phyloP scores from a whole-genome alignment of 2,329 filamentous ascomycete genomes.

The Gliomastix tumulicola region DNA sequence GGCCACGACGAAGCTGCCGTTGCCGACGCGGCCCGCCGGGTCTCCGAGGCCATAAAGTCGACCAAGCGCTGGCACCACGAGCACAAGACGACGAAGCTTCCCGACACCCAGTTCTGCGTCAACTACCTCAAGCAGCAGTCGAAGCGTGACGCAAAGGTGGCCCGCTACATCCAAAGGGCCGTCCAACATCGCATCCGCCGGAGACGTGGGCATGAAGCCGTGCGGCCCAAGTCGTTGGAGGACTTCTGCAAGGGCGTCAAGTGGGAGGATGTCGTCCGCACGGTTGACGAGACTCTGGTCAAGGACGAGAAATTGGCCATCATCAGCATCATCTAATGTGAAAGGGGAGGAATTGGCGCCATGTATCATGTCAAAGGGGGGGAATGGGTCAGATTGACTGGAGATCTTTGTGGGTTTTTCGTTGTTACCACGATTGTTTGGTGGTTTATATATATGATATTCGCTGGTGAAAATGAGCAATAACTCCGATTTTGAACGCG shows the following conservation, averaged over 20 bases:
- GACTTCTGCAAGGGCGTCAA: slow-evolving; percentile 21
- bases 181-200: slow-evolving; percentile 16
- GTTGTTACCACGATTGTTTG: too few species aligned
- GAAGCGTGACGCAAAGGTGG: slow-evolving; percentile 23
- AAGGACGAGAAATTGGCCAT: slow-evolving; percentile 7
- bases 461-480: too few species aligned
- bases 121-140: slow-evolving; percentile 27
- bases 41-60: slow-evolving; percentile 25
- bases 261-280: slow-evolving; percentile 25
- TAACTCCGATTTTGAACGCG: too few species aligned
- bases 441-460: too few species aligned
- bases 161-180: slow-evolving; percentile 21
- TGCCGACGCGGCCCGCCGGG: slow-evolving; percentile 13
- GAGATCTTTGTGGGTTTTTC: too few species aligned
- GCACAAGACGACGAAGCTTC: slow-evolving; percentile 21
- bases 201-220: slow-evolving; percentile 2
- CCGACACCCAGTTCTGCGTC: slow-evolving; percentile 19
- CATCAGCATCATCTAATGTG: too few species aligned
- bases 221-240: slow-evolving; percentile 16
- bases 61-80: slow-evolving; percentile 30
- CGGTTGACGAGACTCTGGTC: slow-evolving; percentile 20
- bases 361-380: too few species aligned
- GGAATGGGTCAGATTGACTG: too few species aligned
- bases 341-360: too few species aligned
- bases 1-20: neutral